phyloP scores from a whole-genome alignment of 306 rosid genomes.

The Inga laurina region DNA sequence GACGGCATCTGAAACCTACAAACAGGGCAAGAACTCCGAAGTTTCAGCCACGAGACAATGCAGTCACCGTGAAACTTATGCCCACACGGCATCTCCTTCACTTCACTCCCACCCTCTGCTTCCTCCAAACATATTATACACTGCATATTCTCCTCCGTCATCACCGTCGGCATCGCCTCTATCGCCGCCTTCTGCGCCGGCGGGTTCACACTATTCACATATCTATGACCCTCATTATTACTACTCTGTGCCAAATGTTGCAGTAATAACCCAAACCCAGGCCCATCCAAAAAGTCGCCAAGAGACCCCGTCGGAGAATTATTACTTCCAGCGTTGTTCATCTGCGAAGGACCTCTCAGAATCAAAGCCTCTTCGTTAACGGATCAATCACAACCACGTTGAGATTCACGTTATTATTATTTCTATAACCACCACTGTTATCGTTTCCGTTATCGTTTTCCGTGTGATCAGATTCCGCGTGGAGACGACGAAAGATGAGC shows the following conservation, averaged over 20 bases:
- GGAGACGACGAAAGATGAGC: slow-evolving; percentile 34
- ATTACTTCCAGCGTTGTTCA: slow-evolving; percentile 32
- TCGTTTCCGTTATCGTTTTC: slow-evolving; percentile 1
- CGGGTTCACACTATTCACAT: slow-evolving; percentile 62
- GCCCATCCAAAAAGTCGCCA: slow-evolving; percentile 68
- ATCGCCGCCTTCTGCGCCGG: slow-evolving; percentile 73
- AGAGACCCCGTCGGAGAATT: slow-evolving; percentile 43
- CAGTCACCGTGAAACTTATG: slow-evolving; percentile 73
- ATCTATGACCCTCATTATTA: slow-evolving; percentile 52
- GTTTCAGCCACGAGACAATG: slow-evolving; percentile 77
- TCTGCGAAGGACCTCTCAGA: slow-evolving; percentile 36
- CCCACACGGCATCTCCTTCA: slow-evolving; percentile 84
- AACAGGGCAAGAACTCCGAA: slow-evolving; percentile 82
- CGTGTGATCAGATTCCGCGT: slow-evolving; percentile 13
- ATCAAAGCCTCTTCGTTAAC: slow-evolving; percentile 40
- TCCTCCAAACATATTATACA: slow-evolving; percentile 84
- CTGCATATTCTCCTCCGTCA: slow-evolving; percentile 49
- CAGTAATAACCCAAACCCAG: slow-evolving; percentile 67
- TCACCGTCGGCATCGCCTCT: slow-evolving; percentile 65
- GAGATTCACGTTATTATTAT: background rate
- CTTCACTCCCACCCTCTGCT: slow-evolving; percentile 56
- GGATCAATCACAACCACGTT: slow-evolving; percentile 39
- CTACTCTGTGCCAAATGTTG: slow-evolving; percentile 67
- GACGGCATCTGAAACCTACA: slow-evolving; percentile 76
- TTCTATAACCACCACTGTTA: background rate